Conservation (phyloP, 495 filamentous ascomycete genomes). For the Talaromyces adpressus region DNA sequence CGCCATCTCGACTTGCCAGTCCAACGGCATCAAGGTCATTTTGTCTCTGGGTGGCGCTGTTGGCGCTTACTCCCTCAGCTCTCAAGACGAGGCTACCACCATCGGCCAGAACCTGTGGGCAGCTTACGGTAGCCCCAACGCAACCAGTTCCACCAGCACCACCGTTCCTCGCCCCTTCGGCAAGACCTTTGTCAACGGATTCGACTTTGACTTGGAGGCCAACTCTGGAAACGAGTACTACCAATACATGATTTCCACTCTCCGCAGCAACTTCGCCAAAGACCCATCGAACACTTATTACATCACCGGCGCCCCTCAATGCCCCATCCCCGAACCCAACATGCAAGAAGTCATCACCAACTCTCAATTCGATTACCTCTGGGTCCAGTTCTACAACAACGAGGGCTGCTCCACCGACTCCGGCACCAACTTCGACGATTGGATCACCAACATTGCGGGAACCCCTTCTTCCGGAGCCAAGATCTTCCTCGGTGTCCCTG, state of each 20-base stretch:
- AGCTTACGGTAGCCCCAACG: slow-evolving; percentile 31
- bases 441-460: slow-evolving; percentile 33
- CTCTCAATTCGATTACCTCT: slow-evolving; percentile 30
- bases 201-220: slow-evolving; percentile 45
- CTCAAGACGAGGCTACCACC: slow-evolving; percentile 30
- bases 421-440: slow-evolving; percentile 32
- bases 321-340: slow-evolving; percentile 45
- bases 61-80: slow-evolving; percentile 30
- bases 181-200: slow-evolving; percentile 46
- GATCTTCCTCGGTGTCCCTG: slow-evolving; percentile 45
- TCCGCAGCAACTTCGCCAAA: slow-evolving; percentile 36
- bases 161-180: slow-evolving; percentile 43
- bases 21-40: slow-evolving; percentile 40
- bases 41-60: slow-evolving; percentile 41
- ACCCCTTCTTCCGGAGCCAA: slow-evolving; percentile 33
- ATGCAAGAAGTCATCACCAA: slow-evolving; percentile 33
- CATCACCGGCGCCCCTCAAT: slow-evolving; percentile 52
- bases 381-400: slow-evolving; percentile 42
- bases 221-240: slow-evolving; percentile 26
- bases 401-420: slow-evolving; percentile 17
- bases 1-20: slow-evolving; percentile 44
- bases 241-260: slow-evolving; percentile 32
- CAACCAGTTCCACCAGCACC: background rate
- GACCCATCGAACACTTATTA: slow-evolving; percentile 42
- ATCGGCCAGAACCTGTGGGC: slow-evolving; percentile 46